phyloP scores from a whole-genome alignment of 2,329 filamentous ascomycete genomes.

The Cercospora sp. region DNA sequence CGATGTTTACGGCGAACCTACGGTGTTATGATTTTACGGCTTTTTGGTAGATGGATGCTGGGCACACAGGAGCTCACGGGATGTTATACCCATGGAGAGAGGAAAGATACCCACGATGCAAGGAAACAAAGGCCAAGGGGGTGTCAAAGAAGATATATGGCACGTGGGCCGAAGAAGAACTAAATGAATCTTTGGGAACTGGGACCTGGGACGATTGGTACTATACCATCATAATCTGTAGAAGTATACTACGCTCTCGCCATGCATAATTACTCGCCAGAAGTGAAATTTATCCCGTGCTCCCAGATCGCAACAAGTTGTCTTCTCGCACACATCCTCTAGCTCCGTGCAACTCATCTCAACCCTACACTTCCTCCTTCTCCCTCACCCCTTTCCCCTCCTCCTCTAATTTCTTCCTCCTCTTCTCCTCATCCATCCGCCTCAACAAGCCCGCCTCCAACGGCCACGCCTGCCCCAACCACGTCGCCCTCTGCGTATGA shows the following conservation, averaged over 20 bases:
- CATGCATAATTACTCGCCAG: background rate
- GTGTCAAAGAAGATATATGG: background rate
- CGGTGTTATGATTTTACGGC: constrained; percentile 3
- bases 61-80: background rate
- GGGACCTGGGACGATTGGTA: background rate
- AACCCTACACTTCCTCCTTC: background rate
- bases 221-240: background rate
- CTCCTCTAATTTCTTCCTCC: constrained; percentile 12
- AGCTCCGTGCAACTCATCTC: background rate
- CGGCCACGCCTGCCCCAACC: constrained; percentile 67
- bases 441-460: constrained; percentile 59
- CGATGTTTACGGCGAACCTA: background rate
- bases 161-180: background rate
- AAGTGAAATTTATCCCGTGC: background rate
- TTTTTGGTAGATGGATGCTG: background rate
- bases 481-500: constrained; percentile 68
- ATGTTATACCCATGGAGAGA: background rate
- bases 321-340: background rate
- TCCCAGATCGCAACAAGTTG: background rate
- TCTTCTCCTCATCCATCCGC: constrained; percentile 25
- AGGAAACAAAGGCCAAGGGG: background rate
- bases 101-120: background rate
- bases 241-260: background rate
- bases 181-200: background rate
- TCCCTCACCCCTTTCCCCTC: constrained; percentile 7